Evolutionary conservation across 2,329 filamentous ascomycete species (phyloP).

Genomic region (Fonsecaea multimorphosa): DNA sequence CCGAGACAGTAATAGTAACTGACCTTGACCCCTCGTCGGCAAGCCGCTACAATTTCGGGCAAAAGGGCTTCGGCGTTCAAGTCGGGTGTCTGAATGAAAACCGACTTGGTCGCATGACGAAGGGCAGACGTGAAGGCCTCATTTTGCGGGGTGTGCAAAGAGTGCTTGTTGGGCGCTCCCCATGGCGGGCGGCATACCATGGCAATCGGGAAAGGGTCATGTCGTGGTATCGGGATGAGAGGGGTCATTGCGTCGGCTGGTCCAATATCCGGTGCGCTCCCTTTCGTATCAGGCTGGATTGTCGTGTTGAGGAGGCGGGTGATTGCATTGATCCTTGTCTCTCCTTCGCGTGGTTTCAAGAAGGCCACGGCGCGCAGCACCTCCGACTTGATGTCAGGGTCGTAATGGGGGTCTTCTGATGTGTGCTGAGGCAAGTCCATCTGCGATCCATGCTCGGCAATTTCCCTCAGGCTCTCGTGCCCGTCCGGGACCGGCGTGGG

Average conservation of each 20-base stretch:
- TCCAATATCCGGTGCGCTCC: slow-evolving; percentile 59
- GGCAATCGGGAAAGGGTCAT: slow-evolving; percentile 70
- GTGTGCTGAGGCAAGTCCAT: slow-evolving; percentile 61
- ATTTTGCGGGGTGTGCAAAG: slow-evolving; percentile 72
- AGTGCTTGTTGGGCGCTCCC: slow-evolving; percentile 66
- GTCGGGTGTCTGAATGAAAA: slow-evolving; percentile 82
- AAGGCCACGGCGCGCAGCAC: slow-evolving; percentile 65
- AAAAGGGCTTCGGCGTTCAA: slow-evolving; percentile 74
- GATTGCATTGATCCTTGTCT: slow-evolving; percentile 64
- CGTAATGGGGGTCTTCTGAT: slow-evolving; percentile 67
- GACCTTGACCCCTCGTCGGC: slow-evolving; percentile 70
- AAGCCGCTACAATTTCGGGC: slow-evolving; percentile 67
- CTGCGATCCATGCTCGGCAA: slow-evolving; percentile 30
- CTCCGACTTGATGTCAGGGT: slow-evolving; percentile 65
- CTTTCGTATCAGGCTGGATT: slow-evolving; percentile 57
- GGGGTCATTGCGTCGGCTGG: slow-evolving; percentile 68
- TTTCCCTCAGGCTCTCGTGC: slow-evolving; percentile 28
- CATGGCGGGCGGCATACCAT: slow-evolving; percentile 73
- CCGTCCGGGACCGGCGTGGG: slow-evolving; percentile 25
- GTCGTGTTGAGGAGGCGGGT: slow-evolving; percentile 71
- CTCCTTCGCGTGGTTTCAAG: slow-evolving; percentile 57
- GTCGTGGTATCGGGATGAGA: slow-evolving; percentile 62
- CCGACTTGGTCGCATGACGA: slow-evolving; percentile 64
- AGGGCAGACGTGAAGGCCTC: slow-evolving; percentile 74
- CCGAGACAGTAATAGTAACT: slow-evolving; percentile 76